phyloP scores from a whole-genome alignment of 306 rosid species.

The Nissolia schottii region DNA sequence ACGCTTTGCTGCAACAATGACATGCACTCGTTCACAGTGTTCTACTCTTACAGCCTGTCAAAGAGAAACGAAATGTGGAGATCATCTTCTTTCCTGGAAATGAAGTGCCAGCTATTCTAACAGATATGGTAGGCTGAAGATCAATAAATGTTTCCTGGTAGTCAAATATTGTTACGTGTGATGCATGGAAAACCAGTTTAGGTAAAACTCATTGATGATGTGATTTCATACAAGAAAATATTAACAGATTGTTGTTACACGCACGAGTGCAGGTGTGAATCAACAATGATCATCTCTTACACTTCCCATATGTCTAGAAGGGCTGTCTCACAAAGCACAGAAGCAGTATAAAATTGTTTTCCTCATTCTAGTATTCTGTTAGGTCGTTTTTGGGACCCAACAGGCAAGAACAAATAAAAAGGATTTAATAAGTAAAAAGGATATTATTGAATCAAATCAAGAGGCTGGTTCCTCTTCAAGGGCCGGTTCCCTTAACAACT shows the following conservation, averaged over 20 bases:
- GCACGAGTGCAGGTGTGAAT: background rate
- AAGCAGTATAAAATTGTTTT: background rate
- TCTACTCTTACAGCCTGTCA: conserved; percentile 95
- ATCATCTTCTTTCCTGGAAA: conserved; percentile 23
- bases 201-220: background rate
- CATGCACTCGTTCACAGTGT: conserved; percentile 98
- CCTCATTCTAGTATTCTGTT: background rate
- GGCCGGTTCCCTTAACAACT: too few relatives aligned
- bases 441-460: too few relatives aligned
- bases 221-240: background rate
- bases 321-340: background rate
- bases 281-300: background rate
- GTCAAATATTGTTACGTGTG: background rate
- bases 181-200: background rate
- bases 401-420: too few relatives aligned
- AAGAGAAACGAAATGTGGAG: background rate
- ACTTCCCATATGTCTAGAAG: background rate
- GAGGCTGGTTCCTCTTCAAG: too few relatives aligned
- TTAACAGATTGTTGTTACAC: background rate
- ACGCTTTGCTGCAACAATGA: conserved; percentile 80
- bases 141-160: conserved; percentile 1
- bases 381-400: too few relatives aligned
- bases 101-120: conserved; percentile 3
- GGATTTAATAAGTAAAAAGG: too few relatives aligned
- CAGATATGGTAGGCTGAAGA: background rate